Conservation (phyloP, 2,329 filamentous ascomycete species). For the Chaetoscypha palmicola region DNA sequence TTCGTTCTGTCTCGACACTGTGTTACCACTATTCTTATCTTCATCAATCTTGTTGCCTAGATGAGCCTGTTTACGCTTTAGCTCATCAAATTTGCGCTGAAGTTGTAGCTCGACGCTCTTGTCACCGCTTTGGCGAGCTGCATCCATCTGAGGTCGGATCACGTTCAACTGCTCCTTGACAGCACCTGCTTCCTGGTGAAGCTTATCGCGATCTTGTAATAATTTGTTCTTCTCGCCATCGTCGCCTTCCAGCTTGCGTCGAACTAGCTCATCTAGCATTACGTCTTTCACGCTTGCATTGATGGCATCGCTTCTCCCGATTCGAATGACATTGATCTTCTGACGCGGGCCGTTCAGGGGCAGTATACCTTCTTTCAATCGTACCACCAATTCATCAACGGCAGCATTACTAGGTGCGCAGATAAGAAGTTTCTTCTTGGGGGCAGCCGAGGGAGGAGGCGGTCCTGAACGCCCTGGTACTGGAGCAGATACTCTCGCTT, state of each 20-base stretch:
- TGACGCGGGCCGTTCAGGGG: constrained; percentile 65
- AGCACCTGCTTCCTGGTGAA: constrained; percentile 57
- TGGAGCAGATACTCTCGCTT: constrained; percentile 27
- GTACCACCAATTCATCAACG: constrained; percentile 90
- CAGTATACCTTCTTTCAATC: constrained; percentile 81
- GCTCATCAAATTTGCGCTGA: constrained; percentile 67
- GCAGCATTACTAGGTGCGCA: constrained; percentile 98
- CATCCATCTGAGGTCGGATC: constrained; percentile 65
- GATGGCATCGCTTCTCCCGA: constrained; percentile 88
- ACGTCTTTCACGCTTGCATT: constrained; percentile 85
- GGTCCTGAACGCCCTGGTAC: constrained; percentile 28
- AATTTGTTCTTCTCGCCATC: constrained; percentile 49
- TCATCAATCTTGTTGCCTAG: constrained; percentile 81
- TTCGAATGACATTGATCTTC: constrained; percentile 78
- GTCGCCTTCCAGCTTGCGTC: constrained; percentile 58
- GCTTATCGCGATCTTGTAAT: constrained; percentile 44
- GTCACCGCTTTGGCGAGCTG: constrained; percentile 51
- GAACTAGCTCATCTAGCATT: constrained; percentile 86
- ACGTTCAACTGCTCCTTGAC: constrained; percentile 70
- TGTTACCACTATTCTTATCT: constrained; percentile 78
- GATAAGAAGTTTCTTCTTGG: constrained; percentile 79
- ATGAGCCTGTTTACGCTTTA: constrained; percentile 68
- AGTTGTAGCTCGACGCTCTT: constrained; percentile 46
- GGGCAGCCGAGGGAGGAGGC: constrained; percentile 30
- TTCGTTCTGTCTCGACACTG: constrained; percentile 75